These are phyloP conservation scores for Pochonia chlamydosporia DNA, from an alignment of 2,329 filamentous ascomycete genomes.

Conservation along the genomic window DNA sequence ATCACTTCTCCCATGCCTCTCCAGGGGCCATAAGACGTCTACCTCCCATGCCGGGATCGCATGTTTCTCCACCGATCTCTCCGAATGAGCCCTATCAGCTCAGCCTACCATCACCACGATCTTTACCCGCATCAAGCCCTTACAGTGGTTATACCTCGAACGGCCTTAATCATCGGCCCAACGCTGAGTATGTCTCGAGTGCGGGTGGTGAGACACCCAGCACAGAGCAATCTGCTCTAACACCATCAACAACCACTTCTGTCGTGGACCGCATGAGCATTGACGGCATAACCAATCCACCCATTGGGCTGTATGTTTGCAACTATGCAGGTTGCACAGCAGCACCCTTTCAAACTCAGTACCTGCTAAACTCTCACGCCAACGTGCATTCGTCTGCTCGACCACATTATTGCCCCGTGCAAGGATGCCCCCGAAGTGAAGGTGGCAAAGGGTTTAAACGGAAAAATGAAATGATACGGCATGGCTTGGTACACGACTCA, in stretches of 20 bases:
- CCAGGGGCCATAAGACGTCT: slow-evolving; percentile 25
- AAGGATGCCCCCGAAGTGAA: slow-evolving; percentile 56
- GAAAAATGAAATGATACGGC: slow-evolving; percentile 68
- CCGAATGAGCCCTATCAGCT: slow-evolving; percentile 40
- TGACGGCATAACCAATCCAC: slow-evolving; percentile 49
- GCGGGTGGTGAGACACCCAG: slow-evolving; percentile 40
- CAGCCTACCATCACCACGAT: slow-evolving; percentile 42
- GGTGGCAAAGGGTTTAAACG: slow-evolving; percentile 65
- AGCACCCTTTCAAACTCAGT: slow-evolving; percentile 69
- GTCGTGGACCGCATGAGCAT: slow-evolving; percentile 52
- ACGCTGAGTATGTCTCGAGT: slow-evolving; percentile 37
- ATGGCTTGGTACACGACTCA: slow-evolving; percentile 85
- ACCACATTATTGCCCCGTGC: slow-evolving; percentile 60
- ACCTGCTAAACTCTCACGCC: slow-evolving; percentile 73
- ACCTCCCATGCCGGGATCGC: slow-evolving; percentile 21
- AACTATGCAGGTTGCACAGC: slow-evolving; percentile 59
- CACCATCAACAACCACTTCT: slow-evolving; percentile 32
- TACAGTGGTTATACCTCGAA: slow-evolving; percentile 29
- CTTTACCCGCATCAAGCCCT: slow-evolving; percentile 31
- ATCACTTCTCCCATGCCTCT: slow-evolving; percentile 29
- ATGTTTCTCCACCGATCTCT: slow-evolving; percentile 42
- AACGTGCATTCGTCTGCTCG: slow-evolving; percentile 63
- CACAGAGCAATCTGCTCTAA: slow-evolving; percentile 37
- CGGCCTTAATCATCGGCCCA: slow-evolving; percentile 27
- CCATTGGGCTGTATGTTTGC: slow-evolving; percentile 52